Percentiles rank a stretch among this genome's conserved stretches.
phyloP scores from a whole-genome alignment of 1,139 yeast genomes.

The Pichia sp. region DNA sequence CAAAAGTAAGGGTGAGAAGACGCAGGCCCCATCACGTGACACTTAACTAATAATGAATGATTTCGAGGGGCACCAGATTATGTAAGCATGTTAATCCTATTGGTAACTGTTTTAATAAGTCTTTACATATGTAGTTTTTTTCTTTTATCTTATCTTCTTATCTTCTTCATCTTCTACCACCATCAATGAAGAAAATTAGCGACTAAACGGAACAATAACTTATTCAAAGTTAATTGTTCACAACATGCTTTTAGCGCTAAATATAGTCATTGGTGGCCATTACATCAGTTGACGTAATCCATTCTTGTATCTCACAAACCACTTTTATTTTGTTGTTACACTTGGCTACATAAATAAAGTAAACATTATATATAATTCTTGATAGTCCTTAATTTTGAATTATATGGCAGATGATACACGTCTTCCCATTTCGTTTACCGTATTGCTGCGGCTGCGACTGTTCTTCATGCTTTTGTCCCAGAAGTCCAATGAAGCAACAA shows the following conservation, averaged over 20 bases:
- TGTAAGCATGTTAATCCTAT: too few relatives aligned
- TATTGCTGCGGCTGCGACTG: conserved; percentile 14
- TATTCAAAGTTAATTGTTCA: too few relatives aligned
- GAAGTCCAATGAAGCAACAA: conserved; percentile 86
- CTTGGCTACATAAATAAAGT: background rate
- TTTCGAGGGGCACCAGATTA: too few relatives aligned
- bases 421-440: conserved; percentile 5
- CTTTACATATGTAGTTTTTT: too few relatives aligned
- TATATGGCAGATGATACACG: conserved; percentile 2
- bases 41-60: too few relatives aligned
- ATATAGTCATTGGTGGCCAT: too few relatives aligned
- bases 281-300: too few relatives aligned
- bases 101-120: too few relatives aligned
- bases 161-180: too few relatives aligned
- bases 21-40: background rate
- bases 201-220: too few relatives aligned
- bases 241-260: too few relatives aligned
- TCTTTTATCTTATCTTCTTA: background rate
- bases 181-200: too few relatives aligned
- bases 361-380: background rate
- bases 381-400: background rate
- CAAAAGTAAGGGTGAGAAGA: background rate
- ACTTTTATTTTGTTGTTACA: background rate
- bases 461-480: conserved; percentile 48
- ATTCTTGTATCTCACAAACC: background rate